A percentile compares a stretch with the other conserved stretches of the same genome.
phyloP scores from a whole-genome alignment of 352 stramenopile species.

The Blastocystis sp. region DNA sequence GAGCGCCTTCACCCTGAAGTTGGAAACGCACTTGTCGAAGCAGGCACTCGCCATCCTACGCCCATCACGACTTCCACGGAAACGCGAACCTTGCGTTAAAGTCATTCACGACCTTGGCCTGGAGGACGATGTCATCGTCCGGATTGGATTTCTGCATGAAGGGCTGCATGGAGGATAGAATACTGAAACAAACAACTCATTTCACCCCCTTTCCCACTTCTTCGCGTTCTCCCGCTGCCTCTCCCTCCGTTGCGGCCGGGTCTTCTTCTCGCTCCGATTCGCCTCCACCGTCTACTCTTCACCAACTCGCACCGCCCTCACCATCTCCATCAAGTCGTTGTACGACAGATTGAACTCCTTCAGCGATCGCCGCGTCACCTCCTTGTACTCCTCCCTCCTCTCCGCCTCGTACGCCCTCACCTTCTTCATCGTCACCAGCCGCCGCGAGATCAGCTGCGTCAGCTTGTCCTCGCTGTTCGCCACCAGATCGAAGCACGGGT shows the following conservation, averaged over 20 bases:
- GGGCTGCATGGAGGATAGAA: too few relatives aligned
- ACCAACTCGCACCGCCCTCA: background rate
- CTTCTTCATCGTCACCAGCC: conserved; percentile 67
- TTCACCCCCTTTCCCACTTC: conserved; percentile 36
- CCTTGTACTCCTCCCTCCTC: conserved; percentile 9
- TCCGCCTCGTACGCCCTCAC: conserved; percentile 1
- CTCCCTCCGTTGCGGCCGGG: conserved; percentile 40
- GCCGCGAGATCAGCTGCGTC: conserved; percentile 41
- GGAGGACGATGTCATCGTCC: background rate
- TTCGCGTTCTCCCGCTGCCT: conserved; percentile 40
- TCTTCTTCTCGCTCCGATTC: conserved; percentile 40
- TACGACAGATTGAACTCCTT: conserved; percentile 1
- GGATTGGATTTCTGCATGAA: background rate
- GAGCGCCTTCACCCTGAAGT: background rate
- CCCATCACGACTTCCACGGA: background rate
- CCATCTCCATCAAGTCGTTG: conserved; percentile 40
- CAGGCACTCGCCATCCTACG: conserved; percentile 25
- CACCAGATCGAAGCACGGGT: conserved; percentile 55
- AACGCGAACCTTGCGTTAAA: conserved; percentile 14
- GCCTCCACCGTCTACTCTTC: conserved; percentile 15
- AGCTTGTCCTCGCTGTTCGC: conserved; percentile 63
- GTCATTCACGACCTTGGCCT: conserved; percentile 36
- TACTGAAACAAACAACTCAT: conserved; percentile 25
- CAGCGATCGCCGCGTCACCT: conserved; percentile 11
- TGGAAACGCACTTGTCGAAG: conserved; percentile 41